Evolutionary conservation across 225 moss, liverwort and hornwort genomes (phyloP).

Genomic region (Polytrichum formosum): DNA sequence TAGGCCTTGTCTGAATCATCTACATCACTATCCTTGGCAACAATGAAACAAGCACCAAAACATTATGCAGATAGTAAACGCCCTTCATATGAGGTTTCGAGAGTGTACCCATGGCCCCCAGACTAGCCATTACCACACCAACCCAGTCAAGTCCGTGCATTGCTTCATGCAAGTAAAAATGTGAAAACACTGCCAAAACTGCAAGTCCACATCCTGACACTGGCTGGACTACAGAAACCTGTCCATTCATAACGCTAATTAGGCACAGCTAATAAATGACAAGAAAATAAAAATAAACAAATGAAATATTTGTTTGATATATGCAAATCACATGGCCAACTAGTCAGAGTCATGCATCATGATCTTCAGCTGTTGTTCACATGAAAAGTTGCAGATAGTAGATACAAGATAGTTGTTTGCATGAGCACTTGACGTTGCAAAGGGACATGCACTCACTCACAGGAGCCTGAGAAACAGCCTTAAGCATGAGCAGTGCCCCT

Average conservation of each 20-base stretch:
- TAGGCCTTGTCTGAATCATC: too few relatives aligned
- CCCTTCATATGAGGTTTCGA: neutral
- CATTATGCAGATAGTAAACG: too few relatives aligned
- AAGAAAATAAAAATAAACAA: too few relatives aligned
- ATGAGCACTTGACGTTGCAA: neutral
- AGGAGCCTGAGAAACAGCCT: conserved; percentile 96
- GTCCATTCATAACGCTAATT: conserved; percentile 7
- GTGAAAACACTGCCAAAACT: conserved; percentile 93
- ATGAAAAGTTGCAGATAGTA: conserved; percentile 8
- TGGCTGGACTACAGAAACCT: conserved; percentile 96
- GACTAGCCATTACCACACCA: conserved; percentile 79
- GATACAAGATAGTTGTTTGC: conserved; percentile 16
- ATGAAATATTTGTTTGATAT: neutral
- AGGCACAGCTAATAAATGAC: too few relatives aligned
- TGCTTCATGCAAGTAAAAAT: conserved; percentile 92
- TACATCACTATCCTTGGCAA: too few relatives aligned
- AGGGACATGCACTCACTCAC: conserved; percentile 56
- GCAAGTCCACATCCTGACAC: conserved; percentile 96
- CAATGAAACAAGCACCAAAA: too few relatives aligned
- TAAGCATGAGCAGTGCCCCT: conserved; percentile 91
- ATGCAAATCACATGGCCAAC: neutral
- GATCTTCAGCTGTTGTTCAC: neutral
- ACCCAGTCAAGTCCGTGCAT: conserved; percentile 97
- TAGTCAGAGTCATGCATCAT: neutral
- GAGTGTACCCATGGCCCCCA: conserved; percentile 80